Conservation (phyloP, 352 stramenopile genomes). For the Pythium periplocum region DNA sequence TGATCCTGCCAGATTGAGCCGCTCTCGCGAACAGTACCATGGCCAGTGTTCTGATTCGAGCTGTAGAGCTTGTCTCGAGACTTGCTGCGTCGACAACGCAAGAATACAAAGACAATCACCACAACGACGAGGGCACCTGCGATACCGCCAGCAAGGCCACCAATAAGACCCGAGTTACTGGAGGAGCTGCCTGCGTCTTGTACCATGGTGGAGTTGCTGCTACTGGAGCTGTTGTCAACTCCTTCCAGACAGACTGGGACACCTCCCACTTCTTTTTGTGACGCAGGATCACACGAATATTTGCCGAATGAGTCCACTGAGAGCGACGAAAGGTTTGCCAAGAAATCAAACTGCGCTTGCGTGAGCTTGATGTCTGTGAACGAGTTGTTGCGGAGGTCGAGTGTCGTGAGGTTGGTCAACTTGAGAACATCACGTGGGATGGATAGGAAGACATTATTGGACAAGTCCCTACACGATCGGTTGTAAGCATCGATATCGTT, state of each 20-base stretch:
- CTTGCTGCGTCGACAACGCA: slow-evolving; percentile 3
- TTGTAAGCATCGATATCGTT: neutral
- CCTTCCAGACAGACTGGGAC: slow-evolving; percentile 28
- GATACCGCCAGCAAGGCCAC: slow-evolving; percentile 31
- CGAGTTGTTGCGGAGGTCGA: slow-evolving; percentile 48
- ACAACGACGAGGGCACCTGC: slow-evolving; percentile 32
- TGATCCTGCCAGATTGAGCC: slow-evolving; percentile 33
- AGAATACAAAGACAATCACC: slow-evolving; percentile 9
- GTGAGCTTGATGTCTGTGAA: slow-evolving; percentile 34
- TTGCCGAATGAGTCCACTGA: slow-evolving; percentile 34
- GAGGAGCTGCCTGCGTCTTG: neutral
- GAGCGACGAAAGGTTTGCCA: slow-evolving; percentile 29
- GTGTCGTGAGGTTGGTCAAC: slow-evolving; percentile 31
- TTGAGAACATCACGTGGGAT: slow-evolving; percentile 44
- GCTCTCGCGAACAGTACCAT: slow-evolving; percentile 14
- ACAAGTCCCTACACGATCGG: slow-evolving; percentile 31
- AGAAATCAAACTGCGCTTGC: slow-evolving; percentile 20
- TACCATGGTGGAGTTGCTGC: slow-evolving; percentile 9
- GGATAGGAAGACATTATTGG: slow-evolving; percentile 40
- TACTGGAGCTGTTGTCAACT: neutral
- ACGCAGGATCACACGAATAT: slow-evolving; percentile 17
- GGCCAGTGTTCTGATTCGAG: slow-evolving; percentile 17
- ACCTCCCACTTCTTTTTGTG: slow-evolving; percentile 22
- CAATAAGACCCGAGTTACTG: slow-evolving; percentile 18
- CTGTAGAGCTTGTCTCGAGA: neutral